phyloP scores from a whole-genome alignment of 257 asterid species.

The Vinca minor region DNA sequence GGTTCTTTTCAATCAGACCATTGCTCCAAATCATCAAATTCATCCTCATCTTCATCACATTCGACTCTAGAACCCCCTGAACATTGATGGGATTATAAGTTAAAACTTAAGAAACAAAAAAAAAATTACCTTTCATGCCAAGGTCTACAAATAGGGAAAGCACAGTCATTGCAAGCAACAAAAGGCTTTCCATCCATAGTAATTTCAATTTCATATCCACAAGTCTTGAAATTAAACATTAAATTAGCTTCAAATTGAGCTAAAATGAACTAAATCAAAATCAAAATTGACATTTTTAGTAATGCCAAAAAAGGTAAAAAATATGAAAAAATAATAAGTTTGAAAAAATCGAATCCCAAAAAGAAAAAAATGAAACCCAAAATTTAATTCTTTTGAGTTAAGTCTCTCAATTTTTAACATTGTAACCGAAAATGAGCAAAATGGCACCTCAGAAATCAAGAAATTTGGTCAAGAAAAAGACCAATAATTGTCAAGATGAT shows the following conservation, averaged over 20 bases:
- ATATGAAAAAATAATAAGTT: no score
- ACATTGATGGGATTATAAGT: slow-evolving; percentile 9
- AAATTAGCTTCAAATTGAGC: slow-evolving; percentile 16
- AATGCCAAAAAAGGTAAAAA: neutral
- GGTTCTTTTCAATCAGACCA: no score
- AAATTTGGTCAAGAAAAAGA: slow-evolving; percentile 14
- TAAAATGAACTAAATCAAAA: neutral
- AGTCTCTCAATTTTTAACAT: slow-evolving; percentile 20
- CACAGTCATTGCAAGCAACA: slow-evolving; percentile 93
- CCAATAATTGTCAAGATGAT: no score
- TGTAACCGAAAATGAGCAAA: slow-evolving; percentile 17
- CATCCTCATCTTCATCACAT: slow-evolving; percentile 96
- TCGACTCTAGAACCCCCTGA: slow-evolving; percentile 90
- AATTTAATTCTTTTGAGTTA: slow-evolving; percentile 11
- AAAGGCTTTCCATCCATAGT: slow-evolving; percentile 77
- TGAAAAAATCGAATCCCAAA: no score
- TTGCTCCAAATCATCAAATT: slow-evolving; percentile 86
- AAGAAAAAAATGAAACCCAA: slow-evolving; percentile 6
- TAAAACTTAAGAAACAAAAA: no score
- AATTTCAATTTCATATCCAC: slow-evolving; percentile 88
- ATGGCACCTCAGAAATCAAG: slow-evolving; percentile 12
- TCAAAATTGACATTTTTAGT: neutral
- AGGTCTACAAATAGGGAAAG: slow-evolving; percentile 79
- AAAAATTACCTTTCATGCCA: slow-evolving; percentile 74
- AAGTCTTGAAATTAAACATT: slow-evolving; percentile 39